Evolutionary conservation across 192 early-diverging fungal genomes (phyloP).

Genomic region (Coemansia sp.): DNA sequence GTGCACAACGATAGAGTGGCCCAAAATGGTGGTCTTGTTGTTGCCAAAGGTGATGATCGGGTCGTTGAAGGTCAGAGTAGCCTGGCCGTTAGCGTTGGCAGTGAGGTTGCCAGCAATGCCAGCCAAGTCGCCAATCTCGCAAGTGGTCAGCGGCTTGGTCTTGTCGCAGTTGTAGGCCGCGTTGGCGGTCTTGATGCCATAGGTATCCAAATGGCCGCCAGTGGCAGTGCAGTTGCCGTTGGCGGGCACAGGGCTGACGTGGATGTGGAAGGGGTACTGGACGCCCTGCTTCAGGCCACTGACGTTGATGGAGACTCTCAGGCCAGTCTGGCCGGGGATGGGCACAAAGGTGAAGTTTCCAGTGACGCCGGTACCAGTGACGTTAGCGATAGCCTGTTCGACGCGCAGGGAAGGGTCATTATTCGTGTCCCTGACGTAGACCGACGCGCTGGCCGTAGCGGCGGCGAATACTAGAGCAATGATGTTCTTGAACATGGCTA

Average conservation of each 20-base stretch:
- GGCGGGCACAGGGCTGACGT: conserved; percentile 30
- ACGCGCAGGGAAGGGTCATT: neutral
- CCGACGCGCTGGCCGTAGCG: conserved; percentile 12
- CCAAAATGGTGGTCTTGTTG: conserved; percentile 53
- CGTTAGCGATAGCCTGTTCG: conserved; percentile 15
- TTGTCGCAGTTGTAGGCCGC: conserved; percentile 41
- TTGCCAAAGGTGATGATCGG: conserved; percentile 46
- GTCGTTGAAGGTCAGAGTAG: conserved; percentile 32
- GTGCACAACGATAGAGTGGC: conserved; percentile 64
- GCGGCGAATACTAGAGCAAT: conserved; percentile 18
- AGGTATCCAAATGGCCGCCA: conserved; percentile 53
- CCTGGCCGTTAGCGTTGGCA: conserved; percentile 28
- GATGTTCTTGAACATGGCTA: conserved; percentile 28
- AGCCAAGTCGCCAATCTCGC: conserved; percentile 63
- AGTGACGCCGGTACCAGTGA: conserved; percentile 13
- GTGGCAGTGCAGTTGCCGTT: conserved; percentile 57
- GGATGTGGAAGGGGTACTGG: conserved; percentile 55
- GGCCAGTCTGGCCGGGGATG: conserved; percentile 15
- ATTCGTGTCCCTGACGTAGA: conserved; percentile 1
- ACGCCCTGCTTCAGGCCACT: conserved; percentile 33
- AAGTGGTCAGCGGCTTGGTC: conserved; percentile 33
- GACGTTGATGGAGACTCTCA: conserved; percentile 30
- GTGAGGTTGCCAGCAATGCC: conserved; percentile 60
- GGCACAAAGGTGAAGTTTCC: conserved; percentile 31
- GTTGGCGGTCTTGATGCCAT: conserved; percentile 18